These are phyloP conservation scores for Termitomyces sp. DNA, from an alignment of 768 basidiomycete species.

Conservation along the genomic window DNA sequence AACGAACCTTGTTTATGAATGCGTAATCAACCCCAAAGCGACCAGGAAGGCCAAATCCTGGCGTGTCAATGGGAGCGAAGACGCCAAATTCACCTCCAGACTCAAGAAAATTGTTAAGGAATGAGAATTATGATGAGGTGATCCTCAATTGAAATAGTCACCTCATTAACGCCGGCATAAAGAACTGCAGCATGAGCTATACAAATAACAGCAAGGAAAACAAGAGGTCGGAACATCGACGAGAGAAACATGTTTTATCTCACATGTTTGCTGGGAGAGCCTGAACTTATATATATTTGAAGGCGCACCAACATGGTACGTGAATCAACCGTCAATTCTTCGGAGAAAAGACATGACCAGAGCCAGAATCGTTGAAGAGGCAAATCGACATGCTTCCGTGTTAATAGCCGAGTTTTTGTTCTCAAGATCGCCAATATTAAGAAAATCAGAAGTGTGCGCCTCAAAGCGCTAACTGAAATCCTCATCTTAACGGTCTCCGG, in stretches of 20 bases:
- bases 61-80: slow-evolving; percentile 24
- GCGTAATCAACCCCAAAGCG: slow-evolving; percentile 36
- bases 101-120: slow-evolving; percentile 13
- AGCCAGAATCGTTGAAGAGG: not conserved
- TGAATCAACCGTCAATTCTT: not conserved
- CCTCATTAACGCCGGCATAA: slow-evolving; percentile 42
- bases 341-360: not conserved
- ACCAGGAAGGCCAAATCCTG: slow-evolving; percentile 37
- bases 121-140: not conserved
- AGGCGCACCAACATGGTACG: not conserved
- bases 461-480: not conserved
- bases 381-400: not conserved
- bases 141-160: slow-evolving; percentile 5
- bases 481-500: not conserved
- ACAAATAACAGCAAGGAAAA: slow-evolving; percentile 6
- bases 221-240: not conserved
- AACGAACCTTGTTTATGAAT: slow-evolving; percentile 40
- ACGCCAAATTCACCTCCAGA: slow-evolving; percentile 44
- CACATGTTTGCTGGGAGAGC: not conserved
- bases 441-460: not conserved
- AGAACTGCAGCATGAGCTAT: slow-evolving; percentile 24
- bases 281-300: not conserved
- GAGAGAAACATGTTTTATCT: slow-evolving; percentile 3
- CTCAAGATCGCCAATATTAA: not conserved
- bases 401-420: no score